These are phyloP conservation scores for Chrysanthemum seticuspe DNA, from an alignment of 129 eudicot species.

Conservation along the genomic window DNA sequence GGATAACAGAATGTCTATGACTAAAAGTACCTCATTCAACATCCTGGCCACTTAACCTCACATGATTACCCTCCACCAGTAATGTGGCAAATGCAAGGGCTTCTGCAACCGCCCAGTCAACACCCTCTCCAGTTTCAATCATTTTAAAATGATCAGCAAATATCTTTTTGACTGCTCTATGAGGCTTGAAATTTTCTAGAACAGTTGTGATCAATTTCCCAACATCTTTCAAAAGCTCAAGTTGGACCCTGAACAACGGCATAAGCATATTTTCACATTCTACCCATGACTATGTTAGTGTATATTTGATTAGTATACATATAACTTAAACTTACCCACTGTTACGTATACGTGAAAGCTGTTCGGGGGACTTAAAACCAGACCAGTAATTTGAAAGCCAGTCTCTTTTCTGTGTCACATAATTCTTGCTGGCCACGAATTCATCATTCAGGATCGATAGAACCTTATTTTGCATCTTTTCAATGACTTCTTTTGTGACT, in stretches of 20 bases:
- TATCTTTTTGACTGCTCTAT: slow-evolving; percentile 63
- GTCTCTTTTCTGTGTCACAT: background rate
- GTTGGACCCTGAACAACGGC: slow-evolving; percentile 1
- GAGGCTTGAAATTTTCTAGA: slow-evolving; percentile 66
- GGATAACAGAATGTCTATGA: background rate
- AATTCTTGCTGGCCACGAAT: background rate
- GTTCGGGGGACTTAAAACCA: slow-evolving; percentile 78
- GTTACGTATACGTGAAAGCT: slow-evolving; percentile 73
- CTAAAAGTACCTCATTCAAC: background rate
- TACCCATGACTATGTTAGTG: too few relatives aligned
- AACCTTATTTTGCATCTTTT: background rate
- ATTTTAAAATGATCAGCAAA: slow-evolving; percentile 66
- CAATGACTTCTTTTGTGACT: background rate
- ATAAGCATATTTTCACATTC: too few relatives aligned
- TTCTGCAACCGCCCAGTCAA: slow-evolving; percentile 23
- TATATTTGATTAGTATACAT: too few relatives aligned
- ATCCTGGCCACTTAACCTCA: background rate
- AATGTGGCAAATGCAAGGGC: background rate
- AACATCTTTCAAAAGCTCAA: background rate
- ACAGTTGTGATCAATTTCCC: background rate
- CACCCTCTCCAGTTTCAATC: slow-evolving; percentile 77
- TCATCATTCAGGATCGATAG: background rate
- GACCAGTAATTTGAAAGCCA: slow-evolving; percentile 61
- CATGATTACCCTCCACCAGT: background rate
- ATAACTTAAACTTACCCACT: slow-evolving; percentile 51